Conservation (phyloP, 139 green algal species). For the Volvox africanus region DNA sequence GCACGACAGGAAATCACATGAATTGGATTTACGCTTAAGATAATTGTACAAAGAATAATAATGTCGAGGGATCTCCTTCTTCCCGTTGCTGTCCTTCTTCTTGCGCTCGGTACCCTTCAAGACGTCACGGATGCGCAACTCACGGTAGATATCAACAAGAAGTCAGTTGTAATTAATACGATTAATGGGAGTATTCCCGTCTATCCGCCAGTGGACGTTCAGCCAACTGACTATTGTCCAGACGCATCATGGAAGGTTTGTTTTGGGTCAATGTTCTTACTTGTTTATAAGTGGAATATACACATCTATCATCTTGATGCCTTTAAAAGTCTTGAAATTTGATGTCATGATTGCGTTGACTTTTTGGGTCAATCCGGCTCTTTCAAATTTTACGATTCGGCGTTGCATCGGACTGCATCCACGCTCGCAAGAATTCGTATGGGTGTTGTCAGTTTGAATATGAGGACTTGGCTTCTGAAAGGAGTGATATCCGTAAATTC, state of each 20-base stretch:
- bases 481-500: too few relatives aligned
- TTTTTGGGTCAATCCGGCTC: not conserved
- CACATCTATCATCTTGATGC: not conserved
- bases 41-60: not conserved
- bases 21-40: not conserved
- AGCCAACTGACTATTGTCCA: not conserved
- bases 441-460: too few relatives aligned
- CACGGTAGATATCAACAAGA: not conserved
- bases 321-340: not conserved
- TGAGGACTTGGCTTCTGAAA: too few relatives aligned
- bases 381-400: not conserved
- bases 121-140: not conserved
- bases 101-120: not conserved
- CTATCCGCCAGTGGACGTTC: not conserved
- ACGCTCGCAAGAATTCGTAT: not conserved
- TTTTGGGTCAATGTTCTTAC: not conserved
- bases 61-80: not conserved
- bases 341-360: not conserved
- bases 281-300: not conserved
- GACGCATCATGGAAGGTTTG: conserved; percentile 21
- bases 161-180: not conserved
- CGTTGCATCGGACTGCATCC: not conserved
- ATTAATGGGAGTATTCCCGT: not conserved
- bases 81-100: not conserved
- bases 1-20: not conserved